phyloP scores from a whole-genome alignment of 805 yeast genomes.

The Barnettozyma salicaria region DNA sequence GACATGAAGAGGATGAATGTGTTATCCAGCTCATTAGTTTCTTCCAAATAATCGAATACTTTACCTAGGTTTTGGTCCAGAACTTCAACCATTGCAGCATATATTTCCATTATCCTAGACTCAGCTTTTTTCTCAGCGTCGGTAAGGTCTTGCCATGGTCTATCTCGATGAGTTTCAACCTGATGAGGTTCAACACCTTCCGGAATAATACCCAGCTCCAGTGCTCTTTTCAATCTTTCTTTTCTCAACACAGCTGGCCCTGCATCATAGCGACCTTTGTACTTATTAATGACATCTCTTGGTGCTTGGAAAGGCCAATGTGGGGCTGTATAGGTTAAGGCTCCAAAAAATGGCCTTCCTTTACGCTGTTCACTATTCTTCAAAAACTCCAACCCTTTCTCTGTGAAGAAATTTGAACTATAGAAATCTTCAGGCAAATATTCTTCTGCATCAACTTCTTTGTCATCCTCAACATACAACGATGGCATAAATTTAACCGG shows the following conservation, averaged over 20 bases:
- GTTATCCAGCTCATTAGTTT: slow-evolving; percentile 42
- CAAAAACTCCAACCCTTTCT: slow-evolving; percentile 36
- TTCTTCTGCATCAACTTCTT: slow-evolving; percentile 6
- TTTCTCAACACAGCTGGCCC: slow-evolving; percentile 43
- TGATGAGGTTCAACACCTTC: slow-evolving; percentile 40
- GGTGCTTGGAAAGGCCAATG: slow-evolving; percentile 68
- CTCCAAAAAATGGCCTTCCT: slow-evolving; percentile 49
- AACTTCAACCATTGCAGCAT: slow-evolving; percentile 60
- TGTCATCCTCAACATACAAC: slow-evolving; percentile 27
- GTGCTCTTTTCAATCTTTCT: slow-evolving; percentile 35
- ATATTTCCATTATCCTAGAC: slow-evolving; percentile 45
- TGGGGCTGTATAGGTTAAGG: slow-evolving; percentile 56
- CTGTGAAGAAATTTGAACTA: slow-evolving; percentile 40
- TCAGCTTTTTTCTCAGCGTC: slow-evolving; percentile 34
- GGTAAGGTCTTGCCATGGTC: slow-evolving; percentile 39
- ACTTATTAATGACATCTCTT: slow-evolving; percentile 38
- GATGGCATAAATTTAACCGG: slow-evolving; percentile 8
- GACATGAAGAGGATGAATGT: slow-evolving; percentile 55
- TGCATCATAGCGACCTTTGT: slow-evolving; percentile 40
- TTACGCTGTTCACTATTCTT: slow-evolving; percentile 25
- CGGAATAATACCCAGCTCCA: slow-evolving; percentile 41
- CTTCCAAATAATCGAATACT: slow-evolving; percentile 37
- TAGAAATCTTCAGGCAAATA: slow-evolving; percentile 43
- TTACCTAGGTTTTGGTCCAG: slow-evolving; percentile 48
- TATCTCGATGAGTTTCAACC: slow-evolving; percentile 33